A percentile compares a stretch with the other conserved stretches of the same genome.
Evolutionary conservation across 2,329 filamentous ascomycete genomes (phyloP).

Genomic region (Fusarium oxysporum): DNA sequence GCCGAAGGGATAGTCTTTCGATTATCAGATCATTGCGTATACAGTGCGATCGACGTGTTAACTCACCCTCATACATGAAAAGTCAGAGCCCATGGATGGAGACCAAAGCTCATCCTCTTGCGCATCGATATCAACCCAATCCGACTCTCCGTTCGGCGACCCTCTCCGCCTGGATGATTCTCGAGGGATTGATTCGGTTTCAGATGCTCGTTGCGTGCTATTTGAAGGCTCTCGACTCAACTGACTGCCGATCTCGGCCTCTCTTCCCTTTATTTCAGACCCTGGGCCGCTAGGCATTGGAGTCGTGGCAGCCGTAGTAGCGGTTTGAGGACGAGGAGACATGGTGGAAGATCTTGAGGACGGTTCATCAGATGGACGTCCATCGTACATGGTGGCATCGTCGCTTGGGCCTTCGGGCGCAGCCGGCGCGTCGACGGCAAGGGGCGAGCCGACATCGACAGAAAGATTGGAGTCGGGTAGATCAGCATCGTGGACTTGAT

Average conservation of each 20-base stretch:
- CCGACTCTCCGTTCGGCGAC: constrained; percentile 36
- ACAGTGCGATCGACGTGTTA: neutral
- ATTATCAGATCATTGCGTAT: constrained; percentile 20
- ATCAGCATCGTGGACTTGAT: constrained; percentile 32
- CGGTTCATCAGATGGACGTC: constrained; percentile 44
- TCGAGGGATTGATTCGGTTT: constrained; percentile 32
- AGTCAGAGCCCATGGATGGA: constrained; percentile 54
- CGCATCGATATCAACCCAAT: constrained; percentile 40
- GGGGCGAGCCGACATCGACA: constrained; percentile 39
- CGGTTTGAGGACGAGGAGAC: constrained; percentile 57
- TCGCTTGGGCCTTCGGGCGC: constrained; percentile 39
- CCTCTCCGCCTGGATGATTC: constrained; percentile 26
- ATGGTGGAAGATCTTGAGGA: constrained; percentile 57
- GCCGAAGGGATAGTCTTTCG: constrained; percentile 77
- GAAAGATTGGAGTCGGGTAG: constrained; percentile 34
- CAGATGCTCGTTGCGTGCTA: constrained; percentile 30
- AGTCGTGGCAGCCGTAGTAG: constrained; percentile 49
- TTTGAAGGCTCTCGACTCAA: constrained; percentile 40
- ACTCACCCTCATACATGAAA: constrained; percentile 53
- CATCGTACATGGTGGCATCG: constrained; percentile 43
- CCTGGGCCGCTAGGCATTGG: constrained; percentile 49
- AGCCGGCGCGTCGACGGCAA: constrained; percentile 34
- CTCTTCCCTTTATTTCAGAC: constrained; percentile 51
- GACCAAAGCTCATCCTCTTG: constrained; percentile 50
- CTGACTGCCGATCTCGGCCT: constrained; percentile 41